Evolutionary conservation across 345 rosid genomes (phyloP), one percentile per base, ranked within the genome.

Genomic region (Populus deltoides): DNA sequence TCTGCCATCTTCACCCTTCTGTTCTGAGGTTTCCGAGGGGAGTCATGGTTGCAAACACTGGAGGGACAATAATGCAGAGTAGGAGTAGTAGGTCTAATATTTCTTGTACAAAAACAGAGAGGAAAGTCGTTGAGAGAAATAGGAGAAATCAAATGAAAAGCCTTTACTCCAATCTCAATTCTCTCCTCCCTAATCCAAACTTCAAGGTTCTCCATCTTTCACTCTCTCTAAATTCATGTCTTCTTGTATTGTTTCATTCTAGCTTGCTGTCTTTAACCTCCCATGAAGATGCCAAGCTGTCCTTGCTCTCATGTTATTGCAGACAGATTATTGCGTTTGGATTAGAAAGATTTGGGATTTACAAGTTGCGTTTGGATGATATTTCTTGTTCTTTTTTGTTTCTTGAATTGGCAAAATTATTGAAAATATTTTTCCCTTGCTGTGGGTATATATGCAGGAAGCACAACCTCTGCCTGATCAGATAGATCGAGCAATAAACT

Each of bases 111-210:
- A 88, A 84, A 68, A 45, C 82, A 2, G 93, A 90, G 80, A 88
- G 91, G 51, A 90, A 90, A 51, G 39, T 87, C 47, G 35, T 81
- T 4, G 91, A 90, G 87, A 88, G 84, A 78, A 88, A 87, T 59
- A 70, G 91, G 69, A 83, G 93, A 79, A 84, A 84, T 80, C 82
- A 85, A 2, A 86, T 87, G 90, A 90, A 90, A 85, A 20, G 45
- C 17, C 87, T 90, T 33, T 83, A 45, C 36, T 79, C 84, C 78
- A 57, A n/a, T 5, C 89, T 88, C 81, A 78, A 69, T 43, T 87
- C 91, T 67, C 90, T 88, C 43, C 78, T 90, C 45, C 93, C 91
- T 12, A 76, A 36, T 35, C 81, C 43, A 15, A n/a, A 35, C 27
- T 55, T 81, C 16, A 81, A 82, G 89, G 90, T 85, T 1, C 7